Evolutionary conservation across 345 rosid genomes (phyloP).

Genomic region (Lepidium didymum): DNA sequence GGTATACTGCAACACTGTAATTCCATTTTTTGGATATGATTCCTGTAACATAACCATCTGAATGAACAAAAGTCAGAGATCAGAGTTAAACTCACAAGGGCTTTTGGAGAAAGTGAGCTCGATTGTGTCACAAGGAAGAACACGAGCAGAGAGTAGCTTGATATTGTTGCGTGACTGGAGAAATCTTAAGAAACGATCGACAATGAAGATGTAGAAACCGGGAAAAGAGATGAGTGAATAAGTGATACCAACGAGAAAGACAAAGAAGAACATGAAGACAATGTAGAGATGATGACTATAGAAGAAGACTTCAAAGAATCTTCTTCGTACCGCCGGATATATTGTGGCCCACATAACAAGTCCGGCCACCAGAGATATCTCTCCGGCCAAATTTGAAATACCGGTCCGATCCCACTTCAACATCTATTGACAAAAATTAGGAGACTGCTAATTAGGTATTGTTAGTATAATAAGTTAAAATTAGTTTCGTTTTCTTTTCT

Average conservation of each 20-base stretch:
- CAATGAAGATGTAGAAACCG: conserved; percentile 66
- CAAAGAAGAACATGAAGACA: conserved; percentile 53
- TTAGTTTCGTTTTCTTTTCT: no score
- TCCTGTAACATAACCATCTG: not conserved
- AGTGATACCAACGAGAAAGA: conserved; percentile 52
- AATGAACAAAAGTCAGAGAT: not conserved
- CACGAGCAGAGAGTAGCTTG: conserved; percentile 48
- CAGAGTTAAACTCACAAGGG: conserved; percentile 34
- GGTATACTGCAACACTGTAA: conserved; percentile 51
- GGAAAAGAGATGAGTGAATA: conserved; percentile 59
- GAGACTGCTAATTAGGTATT: no score
- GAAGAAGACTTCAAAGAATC: conserved; percentile 67
- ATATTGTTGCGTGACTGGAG: conserved; percentile 50
- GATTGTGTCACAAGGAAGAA: conserved; percentile 50
- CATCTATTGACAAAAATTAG: conserved; percentile 32
- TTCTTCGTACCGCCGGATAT: conserved; percentile 40
- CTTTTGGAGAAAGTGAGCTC: conserved; percentile 67
- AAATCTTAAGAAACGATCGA: conserved; percentile 68
- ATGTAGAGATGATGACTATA: conserved; percentile 73
- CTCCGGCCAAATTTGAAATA: conserved; percentile 60
- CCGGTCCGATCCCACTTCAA: conserved; percentile 36
- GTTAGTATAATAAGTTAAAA: no score
- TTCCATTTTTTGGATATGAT: not conserved
- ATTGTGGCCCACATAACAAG: conserved; percentile 60
- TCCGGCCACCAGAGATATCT: conserved; percentile 50